These are phyloP conservation scores for Plectosphaerella sp. DNA, from an alignment of 2,329 filamentous ascomycete species.

Conservation along the genomic window DNA sequence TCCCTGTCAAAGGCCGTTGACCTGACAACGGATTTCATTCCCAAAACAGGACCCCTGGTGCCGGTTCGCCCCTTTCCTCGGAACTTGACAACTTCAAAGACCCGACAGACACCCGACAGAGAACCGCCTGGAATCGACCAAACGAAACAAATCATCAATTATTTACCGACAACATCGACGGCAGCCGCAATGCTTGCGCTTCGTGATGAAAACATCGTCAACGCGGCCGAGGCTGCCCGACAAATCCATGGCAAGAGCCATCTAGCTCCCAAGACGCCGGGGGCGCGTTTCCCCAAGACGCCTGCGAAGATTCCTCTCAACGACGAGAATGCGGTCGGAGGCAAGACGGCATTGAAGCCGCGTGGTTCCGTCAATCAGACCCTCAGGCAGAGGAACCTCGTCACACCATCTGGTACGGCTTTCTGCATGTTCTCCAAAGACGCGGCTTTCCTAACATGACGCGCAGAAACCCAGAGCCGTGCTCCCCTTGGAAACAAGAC, in stretches of 20 bases:
- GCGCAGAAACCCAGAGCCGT: slow-evolving; percentile 60
- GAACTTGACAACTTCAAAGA: neutral
- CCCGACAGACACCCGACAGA: neutral
- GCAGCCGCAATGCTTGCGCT: slow-evolving; percentile 10
- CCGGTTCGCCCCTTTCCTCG: neutral
- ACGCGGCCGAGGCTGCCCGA: slow-evolving; percentile 12
- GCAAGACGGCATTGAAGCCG: slow-evolving; percentile 49
- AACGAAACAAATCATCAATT: neutral
- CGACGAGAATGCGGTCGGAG: slow-evolving; percentile 74
- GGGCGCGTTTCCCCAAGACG: slow-evolving; percentile 72
- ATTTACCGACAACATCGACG: neutral
- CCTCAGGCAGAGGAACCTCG: slow-evolving; percentile 11
- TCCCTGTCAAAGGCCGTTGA: neutral
- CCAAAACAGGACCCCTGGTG: neutral
- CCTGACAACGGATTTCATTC: neutral
- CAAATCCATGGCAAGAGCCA: slow-evolving; percentile 17
- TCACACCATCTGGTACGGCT: slow-evolving; percentile 12
- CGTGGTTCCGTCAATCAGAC: slow-evolving; percentile 32
- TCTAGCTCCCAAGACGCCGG: slow-evolving; percentile 73
- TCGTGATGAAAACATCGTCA: slow-evolving; percentile 13
- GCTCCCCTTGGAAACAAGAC: slow-evolving; percentile 91
- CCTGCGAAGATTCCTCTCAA: slow-evolving; percentile 74
- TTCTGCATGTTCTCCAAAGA: neutral
- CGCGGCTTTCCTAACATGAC: neutral
- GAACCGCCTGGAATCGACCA: neutral